A percentile compares a stretch with the other conserved stretches of the same genome.
Evolutionary conservation across 2,329 filamentous ascomycete species (phyloP).

Genomic region (Dryadomyces quercivorus): DNA sequence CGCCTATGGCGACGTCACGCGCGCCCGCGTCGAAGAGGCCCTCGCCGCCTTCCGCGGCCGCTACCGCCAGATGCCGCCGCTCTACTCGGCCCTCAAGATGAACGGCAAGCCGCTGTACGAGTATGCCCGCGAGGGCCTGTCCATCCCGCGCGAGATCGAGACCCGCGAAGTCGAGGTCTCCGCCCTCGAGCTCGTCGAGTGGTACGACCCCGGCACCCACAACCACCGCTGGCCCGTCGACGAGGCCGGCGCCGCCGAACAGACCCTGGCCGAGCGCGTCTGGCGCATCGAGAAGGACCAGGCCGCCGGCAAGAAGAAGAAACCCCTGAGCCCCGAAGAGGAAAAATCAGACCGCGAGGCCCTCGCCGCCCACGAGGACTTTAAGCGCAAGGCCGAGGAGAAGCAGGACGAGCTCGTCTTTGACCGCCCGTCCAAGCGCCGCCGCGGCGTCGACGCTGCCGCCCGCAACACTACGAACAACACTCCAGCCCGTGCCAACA

Average conservation of each 20-base stretch:
- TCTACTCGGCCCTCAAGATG: conserved; percentile 88
- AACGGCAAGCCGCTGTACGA: conserved; percentile 92
- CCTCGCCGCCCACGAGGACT: conserved; percentile 40
- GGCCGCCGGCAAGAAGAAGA: conserved; percentile 32
- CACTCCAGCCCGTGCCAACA: no score
- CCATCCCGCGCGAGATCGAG: conserved; percentile 75
- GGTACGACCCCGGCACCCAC: conserved; percentile 71
- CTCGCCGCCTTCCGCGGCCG: conserved; percentile 66
- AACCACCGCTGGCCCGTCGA: conserved; percentile 66
- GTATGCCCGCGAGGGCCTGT: conserved; percentile 81
- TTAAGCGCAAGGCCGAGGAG: conserved; percentile 47
- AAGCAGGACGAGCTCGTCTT: conserved; percentile 43
- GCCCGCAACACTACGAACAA: conserved; percentile 13
- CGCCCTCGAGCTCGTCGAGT: conserved; percentile 72
- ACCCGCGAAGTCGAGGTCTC: conserved; percentile 66
- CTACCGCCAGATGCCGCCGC: conserved; percentile 78
- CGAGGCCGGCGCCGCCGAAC: conserved; percentile 65
- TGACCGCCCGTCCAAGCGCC: conserved; percentile 31
- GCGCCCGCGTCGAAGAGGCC: conserved; percentile 63
- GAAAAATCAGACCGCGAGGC: conserved; percentile 43
- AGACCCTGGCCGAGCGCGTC: conserved; percentile 61
- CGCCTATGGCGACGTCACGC: conserved; percentile 70
- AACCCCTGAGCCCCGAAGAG: conserved; percentile 37
- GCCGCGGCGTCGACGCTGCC: conserved; percentile 13
- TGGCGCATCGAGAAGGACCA: conserved; percentile 50